Evolutionary conservation across 1,284 basidiomycete species (phyloP), one percentile per base, ranked within the genome.

Genomic region (Thelephora terrestris): DNA sequence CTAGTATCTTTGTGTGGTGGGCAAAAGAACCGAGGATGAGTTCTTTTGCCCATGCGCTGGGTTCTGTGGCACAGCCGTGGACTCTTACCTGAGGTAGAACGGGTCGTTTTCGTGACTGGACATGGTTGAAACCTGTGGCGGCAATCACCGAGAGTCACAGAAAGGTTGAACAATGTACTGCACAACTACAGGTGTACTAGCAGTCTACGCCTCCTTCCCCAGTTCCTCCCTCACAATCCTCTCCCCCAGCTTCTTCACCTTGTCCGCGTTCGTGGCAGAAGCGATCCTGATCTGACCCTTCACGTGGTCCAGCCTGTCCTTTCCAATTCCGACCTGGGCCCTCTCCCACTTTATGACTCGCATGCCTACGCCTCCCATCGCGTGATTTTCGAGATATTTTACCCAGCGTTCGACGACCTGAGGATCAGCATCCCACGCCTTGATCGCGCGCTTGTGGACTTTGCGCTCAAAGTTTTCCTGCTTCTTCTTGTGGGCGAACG

Each of bases 391-490:
- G 46, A 98, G 63, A 64, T 96, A 98, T 54, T 76, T 71, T 46
- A 93, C 69, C 88, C 86, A 95, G 48, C 81, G 71, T 44, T 90
- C 81, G 5, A 99, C 74, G 2, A 91, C 83, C 53, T 84, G 78
- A 1, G 78, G 71, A 58, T 93, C 76, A 9, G 92, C 79, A 64
- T 99, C 94, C 74, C 79, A 98, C 1, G 93, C 85, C 67, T 94
- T 94, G 69, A 99, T 81, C 20, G 76, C 77, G 14, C 94, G 76
- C 58, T 85, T 87, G 62, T 95, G 87, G 48, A 87, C 85, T 58
- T 73, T 76, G 27, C 91, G 70, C 66, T 92, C 85, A 64, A 97
- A 99, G 69, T 98, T 98, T 70, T 99, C 93, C 67, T 97, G 93
- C 18, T 78, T 74, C 68, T 96, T 97, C 65, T 99, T 99, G 67